Evolutionary conservation across 2,329 filamentous ascomycete species (phyloP), one percentile per base, ranked within the genome.

Genomic region (Xylariaceae sp.): DNA sequence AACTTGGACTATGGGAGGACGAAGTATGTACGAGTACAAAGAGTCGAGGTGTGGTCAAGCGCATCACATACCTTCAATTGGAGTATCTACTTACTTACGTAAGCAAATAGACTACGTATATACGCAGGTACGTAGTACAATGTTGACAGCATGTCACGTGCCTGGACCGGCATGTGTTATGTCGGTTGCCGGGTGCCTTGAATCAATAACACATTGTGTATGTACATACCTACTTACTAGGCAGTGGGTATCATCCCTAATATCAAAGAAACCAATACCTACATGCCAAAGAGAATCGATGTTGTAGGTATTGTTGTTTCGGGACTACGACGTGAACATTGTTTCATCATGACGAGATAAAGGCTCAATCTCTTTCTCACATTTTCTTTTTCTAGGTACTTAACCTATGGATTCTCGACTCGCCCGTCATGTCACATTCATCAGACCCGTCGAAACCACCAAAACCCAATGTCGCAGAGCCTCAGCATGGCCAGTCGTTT

Each of bases 401-500:
- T 26, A 26, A 26, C n/a, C n/a, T n/a, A 57, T 47, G 32, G 40
- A 37, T 49, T 54, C 19, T 56, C 52, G 52, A 42, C 51, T 48
- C 7, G 20, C 18, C 16, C 42, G 56, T 44, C 53, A 64, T 70
- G 65, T 49, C 64, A 20, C 54, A 54, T 20, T 56, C 62, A 32
- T 52, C 58, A 40, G 65, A 67, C 26, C 52, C 58, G 16, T 59
- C 61, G 16, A 67, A 66, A 54, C 56, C 59, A 19, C 29, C 32
- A 12, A 54, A 57, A 44, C 60, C 70, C 54, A 73, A 67, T 56
- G 71, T 74, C 29, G 74, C 77, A 19, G 69, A 77, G 47, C 79
- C 81, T 20, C 70, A 67, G 37, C 71, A 74, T 66, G 72, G 74
- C 21, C 73, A 74, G 37, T 67, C 69, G 56, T 89, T 88, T 66